Evolutionary conservation across 2,329 filamentous ascomycete species (phyloP), one percentile per base, ranked within the genome.

Genomic region (Cladosporium sp.): DNA sequence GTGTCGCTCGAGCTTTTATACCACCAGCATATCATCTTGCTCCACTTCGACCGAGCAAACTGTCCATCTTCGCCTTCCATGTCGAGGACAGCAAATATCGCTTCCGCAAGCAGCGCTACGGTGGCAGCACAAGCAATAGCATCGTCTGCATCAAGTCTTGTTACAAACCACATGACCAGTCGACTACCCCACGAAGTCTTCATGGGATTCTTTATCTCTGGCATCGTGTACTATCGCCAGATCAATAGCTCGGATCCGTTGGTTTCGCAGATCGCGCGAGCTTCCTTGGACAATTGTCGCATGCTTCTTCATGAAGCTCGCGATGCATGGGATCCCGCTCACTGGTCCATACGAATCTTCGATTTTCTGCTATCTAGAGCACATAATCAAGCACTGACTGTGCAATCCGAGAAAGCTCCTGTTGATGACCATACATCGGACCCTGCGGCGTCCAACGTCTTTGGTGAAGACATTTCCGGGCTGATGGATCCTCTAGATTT

Each of bases 281-380:
- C 59, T 3, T 59, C 52, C n/a, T 51, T 68, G 52, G 64, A 65
- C 18, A 68, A 68, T n/a, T 68, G 66, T 30, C 66, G 64, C 4
- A 63, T 68, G 58, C 44, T 68, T 5, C 51, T 68, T 12, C 66
- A 68, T 30, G 59, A 61, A 11, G 51, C 49, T 21, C 47, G 64
- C 2, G 64, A 65, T 26, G 49, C 59, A 18, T 68, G 63, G 57
- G 66, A 68, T 41, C 57, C 66, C 18, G 59, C 57, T 34, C 66
- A 64, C 21, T 68, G 66, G 66, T 60, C 65, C 14, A 60, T 68
- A 5, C 58, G 61, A 21, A 59, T 68, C 1, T 65, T 68, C n/a
- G 66, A 66, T 24, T 64, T 55, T 38, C 41, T 68, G 15, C 36
- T 67, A 26, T 67, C 62, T 57, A 32, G 66, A 44, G 59, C 28